Base-by-base conservation (phyloP, 257 asterid genomes). In the Fraxinus pennsylvanica region DNA sequence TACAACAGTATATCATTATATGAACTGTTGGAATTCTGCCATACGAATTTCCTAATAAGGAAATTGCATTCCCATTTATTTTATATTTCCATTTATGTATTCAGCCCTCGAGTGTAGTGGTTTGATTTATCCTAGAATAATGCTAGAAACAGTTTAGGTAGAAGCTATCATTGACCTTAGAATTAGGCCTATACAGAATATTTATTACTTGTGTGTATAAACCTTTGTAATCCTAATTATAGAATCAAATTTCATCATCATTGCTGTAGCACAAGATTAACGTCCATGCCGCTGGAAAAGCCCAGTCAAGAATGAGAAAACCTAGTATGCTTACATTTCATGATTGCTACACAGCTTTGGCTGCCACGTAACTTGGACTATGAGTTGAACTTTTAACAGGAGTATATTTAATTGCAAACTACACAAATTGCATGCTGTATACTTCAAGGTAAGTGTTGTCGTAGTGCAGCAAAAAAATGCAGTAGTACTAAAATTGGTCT, bases 401-500 rank as follows among this genome's bases (percentile, higher is more conserved):
- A 17, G 4, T 6, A n/a, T 0, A 6, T 57, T 57, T n/a, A 54
- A 19, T n/a, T n/a, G 2, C 9, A 57, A 57, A 17, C 27, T 54
- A 47, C 57, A 14, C 21, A 47, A 15, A 47, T 47, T 47, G 59
- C 21, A 47, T 47, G 59, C 1, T 57, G 27, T 0, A 57, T 17
- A 57, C 66, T 17, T 47, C 66, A 57, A 6, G 27, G 66, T 19
- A n/a, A 57, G 21, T 19, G 27, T n/a, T 6, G 27, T n/a, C 9
- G 6, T 17, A 57, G 27, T 57, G 6, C 25, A 73, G 35, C 6
- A 47, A 81, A 65, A 66, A 68, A 54, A 30, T 59, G 74, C 68
- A 29, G 73, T 41, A 63, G 71, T 10, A 54, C 63, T 35, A 78
- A 79, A 63, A 22, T 21, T 10, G 59, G 78, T 47, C 38, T 72